Conservation (phyloP, 208 protist species). For the Trypanosoma lewisi region DNA sequence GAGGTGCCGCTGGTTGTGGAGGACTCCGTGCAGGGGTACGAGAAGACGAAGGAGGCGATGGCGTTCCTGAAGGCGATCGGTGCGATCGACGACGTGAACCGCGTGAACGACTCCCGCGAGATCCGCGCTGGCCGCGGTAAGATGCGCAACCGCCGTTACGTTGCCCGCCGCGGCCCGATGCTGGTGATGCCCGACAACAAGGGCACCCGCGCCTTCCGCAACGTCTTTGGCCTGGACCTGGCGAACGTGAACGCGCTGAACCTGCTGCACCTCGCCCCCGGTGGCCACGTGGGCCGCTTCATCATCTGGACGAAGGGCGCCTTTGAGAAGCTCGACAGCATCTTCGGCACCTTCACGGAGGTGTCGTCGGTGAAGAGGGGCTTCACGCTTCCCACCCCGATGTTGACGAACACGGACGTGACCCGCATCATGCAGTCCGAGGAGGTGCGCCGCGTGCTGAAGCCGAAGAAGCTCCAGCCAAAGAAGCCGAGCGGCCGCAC, state of each 20-base stretch:
- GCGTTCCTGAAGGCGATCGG: constrained; percentile 91
- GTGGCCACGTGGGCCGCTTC: constrained; percentile 99
- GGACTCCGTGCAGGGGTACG: constrained; percentile 84
- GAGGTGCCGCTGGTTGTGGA: constrained; percentile 98
- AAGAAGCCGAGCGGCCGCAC: constrained; percentile 53
- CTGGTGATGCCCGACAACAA: constrained; percentile 93
- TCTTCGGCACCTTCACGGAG: constrained; percentile 94
- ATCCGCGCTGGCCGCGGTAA: constrained; percentile 96
- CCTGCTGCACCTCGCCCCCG: constrained; percentile 98
- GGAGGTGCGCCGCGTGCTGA: constrained; percentile 75
- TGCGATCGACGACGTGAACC: constrained; percentile 95
- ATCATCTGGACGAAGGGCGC: constrained; percentile 99
- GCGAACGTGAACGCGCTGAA: constrained; percentile 94
- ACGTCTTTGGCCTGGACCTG: constrained; percentile 97
- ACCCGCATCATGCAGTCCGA: constrained; percentile 82
- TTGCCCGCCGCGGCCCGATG: constrained; percentile 94
- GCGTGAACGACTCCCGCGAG: constrained; percentile 83
- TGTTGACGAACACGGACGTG: constrained; percentile 76
- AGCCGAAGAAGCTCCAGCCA: constrained; percentile 70
- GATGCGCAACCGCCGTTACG: constrained; percentile 96
- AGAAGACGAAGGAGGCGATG: constrained; percentile 97
- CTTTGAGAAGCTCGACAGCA: constrained; percentile 96
- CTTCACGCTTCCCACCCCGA: constrained; percentile 65
- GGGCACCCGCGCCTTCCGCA: constrained; percentile 93
- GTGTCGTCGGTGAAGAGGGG: constrained; percentile 88